Base-by-base conservation (phyloP, 164 flowering plant genomes). In the Vitis cinerea region DNA sequence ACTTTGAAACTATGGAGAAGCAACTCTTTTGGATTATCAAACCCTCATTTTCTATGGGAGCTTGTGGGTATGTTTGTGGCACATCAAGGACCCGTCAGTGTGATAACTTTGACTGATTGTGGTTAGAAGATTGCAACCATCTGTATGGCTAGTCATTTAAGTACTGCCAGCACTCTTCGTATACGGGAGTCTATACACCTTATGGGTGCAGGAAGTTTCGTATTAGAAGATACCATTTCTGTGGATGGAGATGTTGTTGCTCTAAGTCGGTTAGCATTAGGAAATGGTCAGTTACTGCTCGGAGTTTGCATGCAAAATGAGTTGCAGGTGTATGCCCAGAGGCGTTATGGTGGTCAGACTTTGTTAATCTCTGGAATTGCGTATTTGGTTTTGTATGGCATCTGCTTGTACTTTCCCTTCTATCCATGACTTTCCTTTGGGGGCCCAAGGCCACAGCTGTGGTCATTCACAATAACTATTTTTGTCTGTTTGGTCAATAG, bases 371-470 rank as follows among this genome's bases (percentile, higher is more conserved):
- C 77, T 37, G 80, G 66, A 71, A 71, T 64, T 53, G 60, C 82
- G 82, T 15, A 73, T 75, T 71, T 96, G 98, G 99, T 51, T 67
- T 57, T 89, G 93, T 79, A 73, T 92, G 80, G 97, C 95, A 50
- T 59, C 68, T 69, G 79, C 75, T 66, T 75, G 37, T 71, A 81
- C 87, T 72, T 72, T 66, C 19, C 59, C 82, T 72, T 61, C 84
- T 59, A 80, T 82, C 59, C 62, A 44, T 73, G 86, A 78, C 73
- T 92, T 93, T 66, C 50, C 76, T 59, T 91, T 17, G 19, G 19
- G 19, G 19, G 19, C 19, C 19, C 19, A 17, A 17, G 19, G 19
- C 19, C 19, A 17, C 84, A 47, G 75, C 82, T 61, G 66, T 89
- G 52, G 73, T 89, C 67, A 73, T 93, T 73, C 94, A 93, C 63